A percentile compares a stretch with the other conserved stretches of the same genome.
phyloP scores from a whole-genome alignment of 2,329 filamentous ascomycete species.

The Arthrinium phaeospermum region DNA sequence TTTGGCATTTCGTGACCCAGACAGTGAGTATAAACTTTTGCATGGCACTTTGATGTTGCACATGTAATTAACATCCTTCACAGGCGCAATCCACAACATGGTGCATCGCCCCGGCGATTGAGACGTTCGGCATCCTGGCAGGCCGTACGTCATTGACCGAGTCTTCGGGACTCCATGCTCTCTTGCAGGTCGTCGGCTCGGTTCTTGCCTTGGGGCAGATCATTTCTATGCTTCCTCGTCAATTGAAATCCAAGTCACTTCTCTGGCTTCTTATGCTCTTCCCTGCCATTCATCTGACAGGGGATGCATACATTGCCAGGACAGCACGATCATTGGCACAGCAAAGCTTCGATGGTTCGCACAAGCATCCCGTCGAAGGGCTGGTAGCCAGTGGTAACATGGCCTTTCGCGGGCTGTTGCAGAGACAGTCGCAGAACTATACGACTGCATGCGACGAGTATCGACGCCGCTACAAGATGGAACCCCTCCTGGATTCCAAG shows the following conservation, averaged over 20 bases:
- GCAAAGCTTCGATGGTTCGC: constrained; percentile 38
- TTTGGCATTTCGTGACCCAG: constrained; percentile 43
- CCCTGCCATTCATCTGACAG: constrained; percentile 39
- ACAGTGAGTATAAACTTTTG: constrained; percentile 33
- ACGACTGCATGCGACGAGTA: constrained; percentile 48
- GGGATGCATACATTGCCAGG: constrained; percentile 35
- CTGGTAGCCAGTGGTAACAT: constrained; percentile 37
- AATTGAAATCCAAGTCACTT: constrained; percentile 30
- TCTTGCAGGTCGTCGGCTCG: constrained; percentile 36
- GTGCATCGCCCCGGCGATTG: constrained; percentile 35
- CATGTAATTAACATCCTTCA: neutral
- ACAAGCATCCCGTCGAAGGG: constrained; percentile 45
- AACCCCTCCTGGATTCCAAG: constrained; percentile 54
- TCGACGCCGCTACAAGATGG: constrained; percentile 45
- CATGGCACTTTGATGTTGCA: neutral
- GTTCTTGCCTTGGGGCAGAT: constrained; percentile 40
- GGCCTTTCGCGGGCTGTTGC: constrained; percentile 39
- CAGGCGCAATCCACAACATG: constrained; percentile 42
- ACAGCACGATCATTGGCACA: constrained; percentile 22
- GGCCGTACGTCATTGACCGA: constrained; percentile 36
- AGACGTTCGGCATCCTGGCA: constrained; percentile 41
- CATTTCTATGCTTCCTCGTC: constrained; percentile 38
- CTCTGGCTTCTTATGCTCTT: constrained; percentile 42
- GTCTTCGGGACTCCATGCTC: constrained; percentile 33
- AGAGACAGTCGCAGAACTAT: constrained; percentile 46